These are phyloP conservation scores for Phytophthora gonapodyides DNA, from an alignment of 352 stramenopile species.

Conservation along the genomic window DNA sequence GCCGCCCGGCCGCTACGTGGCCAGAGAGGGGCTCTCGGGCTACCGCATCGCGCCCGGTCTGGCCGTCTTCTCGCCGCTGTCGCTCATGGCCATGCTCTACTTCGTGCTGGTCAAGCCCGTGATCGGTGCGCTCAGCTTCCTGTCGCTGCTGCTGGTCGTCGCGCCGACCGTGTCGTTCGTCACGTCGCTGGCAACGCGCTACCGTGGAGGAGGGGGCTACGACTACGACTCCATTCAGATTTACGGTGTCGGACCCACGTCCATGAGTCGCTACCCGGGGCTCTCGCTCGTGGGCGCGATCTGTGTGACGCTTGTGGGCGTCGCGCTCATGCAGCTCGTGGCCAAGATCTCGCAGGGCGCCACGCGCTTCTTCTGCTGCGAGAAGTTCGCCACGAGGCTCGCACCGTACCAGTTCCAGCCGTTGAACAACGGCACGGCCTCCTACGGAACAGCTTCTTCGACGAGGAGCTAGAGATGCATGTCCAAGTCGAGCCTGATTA, in stretches of 20 bases:
- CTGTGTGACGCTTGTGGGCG: constrained; percentile 50
- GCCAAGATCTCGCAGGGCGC: constrained; percentile 45
- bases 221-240: constrained; percentile 28
- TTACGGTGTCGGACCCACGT: constrained; percentile 24
- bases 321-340: constrained; percentile 56
- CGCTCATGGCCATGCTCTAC: constrained; percentile 72
- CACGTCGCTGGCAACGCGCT: constrained; percentile 17
- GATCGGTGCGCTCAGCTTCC: constrained; percentile 44
- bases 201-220: neutral
- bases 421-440: constrained; percentile 13
- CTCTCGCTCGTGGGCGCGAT: constrained; percentile 33
- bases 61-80: constrained; percentile 59
- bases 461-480: neutral
- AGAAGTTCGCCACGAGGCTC: constrained; percentile 36
- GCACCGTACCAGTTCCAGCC: constrained; percentile 20
- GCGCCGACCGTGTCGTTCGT: constrained; percentile 37
- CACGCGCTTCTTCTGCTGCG: constrained; percentile 59
- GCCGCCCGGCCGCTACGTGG: constrained; percentile 20
- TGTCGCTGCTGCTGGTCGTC: constrained; percentile 41
- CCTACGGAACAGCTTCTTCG: constrained; percentile 28
- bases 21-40: constrained; percentile 26
- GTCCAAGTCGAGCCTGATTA: neutral
- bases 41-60: constrained; percentile 53
- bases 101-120: constrained; percentile 63
- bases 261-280: constrained; percentile 24